A percentile compares a stretch with the other conserved stretches of the same genome.
Conservation (phyloP, 371 early-diverging fungal genomes). For the Syncephalastrum contaminatum region DNA sequence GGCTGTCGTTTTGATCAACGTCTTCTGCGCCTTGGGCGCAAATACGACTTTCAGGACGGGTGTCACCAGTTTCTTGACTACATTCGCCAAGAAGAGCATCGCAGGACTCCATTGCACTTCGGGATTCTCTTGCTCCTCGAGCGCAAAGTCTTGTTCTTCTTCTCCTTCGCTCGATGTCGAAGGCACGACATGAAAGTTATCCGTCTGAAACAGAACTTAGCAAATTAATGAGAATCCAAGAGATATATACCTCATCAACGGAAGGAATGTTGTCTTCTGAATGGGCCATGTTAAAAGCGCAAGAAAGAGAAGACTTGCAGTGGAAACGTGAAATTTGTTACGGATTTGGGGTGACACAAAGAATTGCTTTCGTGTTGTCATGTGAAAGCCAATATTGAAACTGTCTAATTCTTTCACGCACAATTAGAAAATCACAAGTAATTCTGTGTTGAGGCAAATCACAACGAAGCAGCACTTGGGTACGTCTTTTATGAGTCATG, state of each 20-base stretch:
- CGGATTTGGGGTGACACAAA: too few relatives aligned
- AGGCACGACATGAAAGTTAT: constrained; percentile 25
- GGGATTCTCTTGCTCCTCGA: constrained; percentile 1
- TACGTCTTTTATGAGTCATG: too few relatives aligned
- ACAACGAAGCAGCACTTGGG: too few relatives aligned
- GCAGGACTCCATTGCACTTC: constrained; percentile 17
- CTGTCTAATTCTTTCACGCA: too few relatives aligned
- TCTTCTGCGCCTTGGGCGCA: constrained; percentile 37
- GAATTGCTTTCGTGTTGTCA: too few relatives aligned
- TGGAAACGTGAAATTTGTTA: too few relatives aligned
- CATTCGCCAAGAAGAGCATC: constrained; percentile 4
- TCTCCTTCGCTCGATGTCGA: constrained; percentile 11
- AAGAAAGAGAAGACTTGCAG: too few relatives aligned
- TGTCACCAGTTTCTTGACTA: constrained; percentile 12
- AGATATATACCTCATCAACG: background rate
- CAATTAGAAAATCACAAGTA: too few relatives aligned
- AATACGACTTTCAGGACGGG: constrained; percentile 27
- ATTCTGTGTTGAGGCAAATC: too few relatives aligned
- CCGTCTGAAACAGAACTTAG: background rate
- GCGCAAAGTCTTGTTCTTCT: constrained; percentile 11
- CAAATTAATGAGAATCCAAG: background rate
- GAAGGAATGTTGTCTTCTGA: too few relatives aligned
- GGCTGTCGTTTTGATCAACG: constrained; percentile 32
- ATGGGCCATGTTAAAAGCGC: too few relatives aligned
- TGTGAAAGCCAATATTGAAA: too few relatives aligned